These are phyloP conservation scores for Colletotrichum zoysiae DNA, from an alignment of 2,329 filamentous ascomycete species.

Conservation along the genomic window DNA sequence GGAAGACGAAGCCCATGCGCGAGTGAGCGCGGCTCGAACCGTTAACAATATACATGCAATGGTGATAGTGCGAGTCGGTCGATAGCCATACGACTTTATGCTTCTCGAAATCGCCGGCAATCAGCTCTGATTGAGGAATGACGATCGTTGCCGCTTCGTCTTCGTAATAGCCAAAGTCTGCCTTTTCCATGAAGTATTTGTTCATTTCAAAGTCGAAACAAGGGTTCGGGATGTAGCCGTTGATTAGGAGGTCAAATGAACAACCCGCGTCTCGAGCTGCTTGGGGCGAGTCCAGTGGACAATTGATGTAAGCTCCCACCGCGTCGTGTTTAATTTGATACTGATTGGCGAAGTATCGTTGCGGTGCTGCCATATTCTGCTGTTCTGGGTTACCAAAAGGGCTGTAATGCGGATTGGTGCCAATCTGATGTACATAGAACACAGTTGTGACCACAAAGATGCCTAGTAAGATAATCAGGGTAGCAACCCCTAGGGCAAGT, in stretches of 20 bases:
- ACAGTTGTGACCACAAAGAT: neutral
- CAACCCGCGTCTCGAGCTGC: neutral
- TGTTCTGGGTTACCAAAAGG: neutral
- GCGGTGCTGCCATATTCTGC: neutral
- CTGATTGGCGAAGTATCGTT: neutral
- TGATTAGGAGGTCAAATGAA: neutral
- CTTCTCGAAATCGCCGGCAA: neutral
- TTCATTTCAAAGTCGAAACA: neutral
- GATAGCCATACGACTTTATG: neutral
- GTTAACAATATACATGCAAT: neutral
- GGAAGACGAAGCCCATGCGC: neutral
- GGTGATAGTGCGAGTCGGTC: neutral
- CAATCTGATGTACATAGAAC: too few relatives aligned
- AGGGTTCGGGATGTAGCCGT: neutral
- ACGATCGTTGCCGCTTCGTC: neutral
- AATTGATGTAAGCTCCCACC: neutral
- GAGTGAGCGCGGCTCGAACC: neutral
- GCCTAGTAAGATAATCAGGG: neutral
- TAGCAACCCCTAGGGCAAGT: neutral
- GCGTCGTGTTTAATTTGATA: neutral
- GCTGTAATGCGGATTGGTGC: neutral
- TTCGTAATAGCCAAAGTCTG: neutral
- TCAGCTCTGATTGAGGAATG: neutral
- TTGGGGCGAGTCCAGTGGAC: neutral
- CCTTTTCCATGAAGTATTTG: neutral